These are phyloP conservation scores for Leptographium wingfieldii DNA, from an alignment of 2,329 filamentous ascomycete genomes.

Conservation along the genomic window DNA sequence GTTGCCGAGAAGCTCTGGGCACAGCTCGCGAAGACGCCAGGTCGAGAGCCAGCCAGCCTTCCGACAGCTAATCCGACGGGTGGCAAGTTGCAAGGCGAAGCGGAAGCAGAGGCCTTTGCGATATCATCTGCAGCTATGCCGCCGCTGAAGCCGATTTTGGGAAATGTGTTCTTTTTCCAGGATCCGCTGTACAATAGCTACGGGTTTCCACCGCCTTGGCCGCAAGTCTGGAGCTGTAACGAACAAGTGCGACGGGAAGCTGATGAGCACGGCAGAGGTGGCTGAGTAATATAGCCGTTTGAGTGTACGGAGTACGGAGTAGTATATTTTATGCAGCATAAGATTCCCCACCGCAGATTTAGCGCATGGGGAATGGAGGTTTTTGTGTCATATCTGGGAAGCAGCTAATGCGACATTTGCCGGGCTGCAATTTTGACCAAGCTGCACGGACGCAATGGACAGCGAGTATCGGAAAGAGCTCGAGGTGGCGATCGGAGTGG, in stretches of 20 bases:
- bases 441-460: slow-evolving; percentile 6
- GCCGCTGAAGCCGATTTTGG: background rate
- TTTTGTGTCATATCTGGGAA: background rate
- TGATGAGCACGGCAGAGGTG: background rate
- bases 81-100: background rate
- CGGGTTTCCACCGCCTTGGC: slow-evolving; percentile 3
- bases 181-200: slow-evolving; percentile 3
- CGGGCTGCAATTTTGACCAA: background rate
- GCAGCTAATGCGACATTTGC: too few species aligned
- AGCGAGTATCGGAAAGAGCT: slow-evolving; percentile 30
- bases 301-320: background rate
- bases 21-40: background rate
- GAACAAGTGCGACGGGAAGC: slow-evolving; percentile 10
- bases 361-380: background rate
- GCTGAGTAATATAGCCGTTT: background rate
- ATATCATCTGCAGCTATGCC: background rate
- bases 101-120: background rate
- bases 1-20: background rate
- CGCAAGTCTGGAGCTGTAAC: slow-evolving; percentile 7
- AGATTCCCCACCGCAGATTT: background rate
- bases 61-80: too few species aligned
- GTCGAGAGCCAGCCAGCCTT: too few species aligned
- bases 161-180: slow-evolving; percentile 4
- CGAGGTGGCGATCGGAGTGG: slow-evolving; percentile 27
- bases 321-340: background rate